Conservation (phyloP, 2,329 filamentous ascomycete species). For the Fusarium brevicatenulatum region DNA sequence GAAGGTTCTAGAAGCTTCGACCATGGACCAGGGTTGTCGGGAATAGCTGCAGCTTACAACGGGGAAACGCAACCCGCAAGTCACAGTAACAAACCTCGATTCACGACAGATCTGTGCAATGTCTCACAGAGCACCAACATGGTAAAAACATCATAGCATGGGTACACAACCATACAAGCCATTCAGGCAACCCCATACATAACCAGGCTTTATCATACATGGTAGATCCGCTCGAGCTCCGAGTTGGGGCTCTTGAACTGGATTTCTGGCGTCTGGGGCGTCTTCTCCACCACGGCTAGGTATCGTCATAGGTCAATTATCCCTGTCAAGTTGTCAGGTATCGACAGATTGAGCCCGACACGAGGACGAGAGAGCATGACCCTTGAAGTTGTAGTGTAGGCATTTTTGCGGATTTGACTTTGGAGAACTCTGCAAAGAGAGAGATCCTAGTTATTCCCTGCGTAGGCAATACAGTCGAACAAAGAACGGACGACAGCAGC, state of each 20-base stretch:
- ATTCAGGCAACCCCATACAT: background rate
- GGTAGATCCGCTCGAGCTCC: slow-evolving; percentile 8
- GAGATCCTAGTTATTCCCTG: background rate
- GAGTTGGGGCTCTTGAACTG: slow-evolving; percentile 3
- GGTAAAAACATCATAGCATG: background rate
- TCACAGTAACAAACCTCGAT: background rate
- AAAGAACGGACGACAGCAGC: background rate
- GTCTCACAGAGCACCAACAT: background rate
- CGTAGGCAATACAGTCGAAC: background rate
- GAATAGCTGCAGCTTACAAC: slow-evolving; percentile 28
- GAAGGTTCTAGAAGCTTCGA: slow-evolving; percentile 46
- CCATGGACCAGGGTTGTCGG: slow-evolving; percentile 8
- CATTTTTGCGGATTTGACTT: background rate
- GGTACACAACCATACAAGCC: background rate
- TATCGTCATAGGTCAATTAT: slow-evolving; percentile 41
- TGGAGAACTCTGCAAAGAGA: background rate
- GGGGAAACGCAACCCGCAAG: slow-evolving; percentile 16
- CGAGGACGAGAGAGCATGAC: slow-evolving; percentile 4
- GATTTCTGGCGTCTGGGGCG: slow-evolving; percentile 30
- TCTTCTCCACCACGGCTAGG: slow-evolving; percentile 27
- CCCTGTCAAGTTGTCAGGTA: slow-evolving; percentile 36
- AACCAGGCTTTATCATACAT: background rate
- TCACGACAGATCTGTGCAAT: slow-evolving; percentile 4
- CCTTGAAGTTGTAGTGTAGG: background rate
- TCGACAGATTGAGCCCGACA: slow-evolving; percentile 36